These are phyloP conservation scores for Piper longum DNA, from an alignment of 164 flowering plant genomes.

Conservation along the genomic window DNA sequence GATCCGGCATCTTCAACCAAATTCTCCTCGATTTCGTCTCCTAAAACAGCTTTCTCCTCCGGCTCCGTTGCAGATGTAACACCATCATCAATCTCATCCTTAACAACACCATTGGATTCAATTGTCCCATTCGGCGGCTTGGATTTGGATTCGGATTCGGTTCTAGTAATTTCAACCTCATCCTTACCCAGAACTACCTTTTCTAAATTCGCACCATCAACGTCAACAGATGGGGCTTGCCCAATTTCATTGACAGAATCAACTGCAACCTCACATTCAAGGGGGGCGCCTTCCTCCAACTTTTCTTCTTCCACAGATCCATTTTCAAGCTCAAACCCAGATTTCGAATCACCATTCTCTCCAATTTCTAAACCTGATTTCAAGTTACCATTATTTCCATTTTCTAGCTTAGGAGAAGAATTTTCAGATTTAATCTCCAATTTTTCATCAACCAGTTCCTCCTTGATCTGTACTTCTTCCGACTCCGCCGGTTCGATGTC, in stretches of 20 bases:
- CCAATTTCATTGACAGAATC: not conserved
- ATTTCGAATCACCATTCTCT: not conserved
- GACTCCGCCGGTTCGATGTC: not conserved
- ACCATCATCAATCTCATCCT: not conserved
- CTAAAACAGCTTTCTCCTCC: slow-evolving; percentile 2
- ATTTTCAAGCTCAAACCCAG: not conserved
- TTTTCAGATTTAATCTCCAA: not conserved
- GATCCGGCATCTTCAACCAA: not conserved
- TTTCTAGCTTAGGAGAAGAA: not conserved
- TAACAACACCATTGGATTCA: not conserved
- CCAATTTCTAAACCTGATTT: not conserved
- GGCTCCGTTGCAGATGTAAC: slow-evolving; percentile 5
- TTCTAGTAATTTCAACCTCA: not conserved
- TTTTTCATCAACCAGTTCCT: too few species aligned
- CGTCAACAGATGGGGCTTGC: not conserved
- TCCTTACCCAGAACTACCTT: not conserved
- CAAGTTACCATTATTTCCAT: too few species aligned
- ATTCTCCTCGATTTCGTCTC: not conserved
- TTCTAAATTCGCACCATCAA: not conserved
- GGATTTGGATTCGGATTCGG: not conserved
- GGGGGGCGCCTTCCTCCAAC: not conserved
- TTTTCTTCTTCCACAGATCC: not conserved
- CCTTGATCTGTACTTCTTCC: not conserved
- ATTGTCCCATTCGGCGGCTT: not conserved
- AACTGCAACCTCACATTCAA: too few species aligned